These are phyloP conservation scores for Tulasnella sp. DNA, from an alignment of 768 basidiomycete species.

Conservation along the genomic window DNA sequence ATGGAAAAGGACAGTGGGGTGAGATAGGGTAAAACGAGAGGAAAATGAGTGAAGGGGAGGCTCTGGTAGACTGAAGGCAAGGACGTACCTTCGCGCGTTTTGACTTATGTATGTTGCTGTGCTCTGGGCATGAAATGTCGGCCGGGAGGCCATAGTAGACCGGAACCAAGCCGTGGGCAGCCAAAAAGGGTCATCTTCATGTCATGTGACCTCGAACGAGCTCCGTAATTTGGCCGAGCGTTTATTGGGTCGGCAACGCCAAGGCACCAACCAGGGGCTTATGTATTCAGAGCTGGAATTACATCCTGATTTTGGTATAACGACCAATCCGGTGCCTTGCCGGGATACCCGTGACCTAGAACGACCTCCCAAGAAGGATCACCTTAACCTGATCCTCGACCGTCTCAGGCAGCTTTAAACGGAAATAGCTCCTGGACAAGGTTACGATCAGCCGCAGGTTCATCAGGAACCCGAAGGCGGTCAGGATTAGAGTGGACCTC, in stretches of 20 bases:
- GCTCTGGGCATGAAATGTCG: not conserved
- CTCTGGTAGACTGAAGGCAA: not conserved
- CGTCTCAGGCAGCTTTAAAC: not conserved
- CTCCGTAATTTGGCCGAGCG: conserved; percentile 9
- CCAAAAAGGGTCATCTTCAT: not conserved
- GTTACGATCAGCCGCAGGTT: not conserved
- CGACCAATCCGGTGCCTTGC: not conserved
- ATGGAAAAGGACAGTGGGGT: conserved; percentile 12
- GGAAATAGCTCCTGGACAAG: not conserved
- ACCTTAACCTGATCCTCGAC: not conserved
- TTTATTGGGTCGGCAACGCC: not conserved
- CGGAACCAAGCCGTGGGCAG: not conserved
- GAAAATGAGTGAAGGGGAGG: not conserved
- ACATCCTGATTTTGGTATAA: not conserved
- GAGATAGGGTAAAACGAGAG: not conserved
- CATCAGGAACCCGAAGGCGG: not conserved
- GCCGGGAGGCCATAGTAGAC: not conserved
- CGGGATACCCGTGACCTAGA: not conserved
- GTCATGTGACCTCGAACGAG: not conserved
- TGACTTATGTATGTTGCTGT: not conserved
- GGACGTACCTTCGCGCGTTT: not conserved
- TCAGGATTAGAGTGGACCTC: not conserved
- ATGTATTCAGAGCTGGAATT: not conserved
- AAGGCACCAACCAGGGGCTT: not conserved
- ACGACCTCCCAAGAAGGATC: not conserved